Base-by-base conservation (phyloP, 2,329 filamentous ascomycete species). In the Trichoderma koningii region DNA sequence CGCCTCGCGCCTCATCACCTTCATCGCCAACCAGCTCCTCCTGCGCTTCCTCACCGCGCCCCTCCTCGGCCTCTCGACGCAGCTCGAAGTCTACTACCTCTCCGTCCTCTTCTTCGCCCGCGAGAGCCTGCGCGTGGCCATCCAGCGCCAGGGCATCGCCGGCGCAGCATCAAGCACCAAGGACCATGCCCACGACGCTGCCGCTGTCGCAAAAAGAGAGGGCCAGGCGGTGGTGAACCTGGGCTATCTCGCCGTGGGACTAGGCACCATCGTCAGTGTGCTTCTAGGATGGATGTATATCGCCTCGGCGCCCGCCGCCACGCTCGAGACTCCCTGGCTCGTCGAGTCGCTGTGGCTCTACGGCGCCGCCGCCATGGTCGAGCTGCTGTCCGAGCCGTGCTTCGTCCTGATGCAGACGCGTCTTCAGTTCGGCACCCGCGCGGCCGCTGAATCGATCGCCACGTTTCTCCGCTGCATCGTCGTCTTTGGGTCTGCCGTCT, bases 41-140 rank as follows among this genome's bases (percentile, higher is more conserved):
- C 84, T 99, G 7, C 91, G 94, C 42, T 94, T 91, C 74, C 81
- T 98, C 51, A 96, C 93, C 1, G 93, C 95, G 0, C 85, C 89
- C 66, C 83, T 96, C 0, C 85, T 99, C 1, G 95, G 94, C 6
- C 83, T 96, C 5, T 90, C 93, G 2, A 89, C 93, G 0, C 95
- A 97, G 76, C 84, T 99, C 3, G 95, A 99, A 72, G 87, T 98
- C 0, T 97, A 93, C 76, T 93, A 94, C 66, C 89, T 96, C 51
- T 92, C 93, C 0, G 89, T 96, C n/a, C 83, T 99, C 0, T 97
- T 96, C 77, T 98, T 99, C 73, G 90, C 95, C 0, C 86, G 95
- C 45, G 95, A 99, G 78, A 94, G 90, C 72, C 80, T 98, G 55
- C 89, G 95, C 17, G 89, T 97, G n/a, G 93, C 94, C 28, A 86